A percentile compares a stretch with the other conserved stretches of the same genome.
These are phyloP conservation scores for Madurella mycetomatis DNA, from an alignment of 2,329 filamentous ascomycete species.

Conservation along the genomic window DNA sequence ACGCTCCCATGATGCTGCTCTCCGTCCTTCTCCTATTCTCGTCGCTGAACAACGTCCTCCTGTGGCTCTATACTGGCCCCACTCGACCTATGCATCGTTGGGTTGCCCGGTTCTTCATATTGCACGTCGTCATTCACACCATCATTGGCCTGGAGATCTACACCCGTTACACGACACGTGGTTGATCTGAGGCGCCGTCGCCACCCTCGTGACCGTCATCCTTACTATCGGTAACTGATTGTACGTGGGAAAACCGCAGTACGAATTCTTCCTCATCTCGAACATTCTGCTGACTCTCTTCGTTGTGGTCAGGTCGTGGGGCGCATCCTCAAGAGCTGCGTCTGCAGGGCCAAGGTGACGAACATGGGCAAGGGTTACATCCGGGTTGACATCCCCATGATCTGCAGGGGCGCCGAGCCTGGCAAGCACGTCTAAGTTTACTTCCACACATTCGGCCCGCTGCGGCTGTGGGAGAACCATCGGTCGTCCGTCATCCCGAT, in stretches of 20 bases:
- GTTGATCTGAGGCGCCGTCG: conserved; percentile 42
- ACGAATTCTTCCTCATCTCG: conserved; percentile 41
- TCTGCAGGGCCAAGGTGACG: conserved; percentile 35
- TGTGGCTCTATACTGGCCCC: conserved; percentile 47
- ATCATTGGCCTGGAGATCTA: conserved; percentile 38
- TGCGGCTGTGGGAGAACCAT: conserved; percentile 49
- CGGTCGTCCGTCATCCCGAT: conserved; percentile 44
- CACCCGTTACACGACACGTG: conserved; percentile 32
- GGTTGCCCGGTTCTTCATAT: conserved; percentile 41
- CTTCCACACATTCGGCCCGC: conserved; percentile 42
- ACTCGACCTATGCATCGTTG: conserved; percentile 49
- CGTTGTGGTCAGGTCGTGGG: conserved; percentile 37
- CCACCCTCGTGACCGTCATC: conserved; percentile 31
- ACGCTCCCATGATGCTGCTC: conserved; percentile 7
- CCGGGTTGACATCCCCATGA: conserved; percentile 39
- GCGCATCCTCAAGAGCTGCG: conserved; percentile 36
- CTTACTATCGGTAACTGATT: conserved; percentile 32
- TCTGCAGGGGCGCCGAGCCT: conserved; percentile 31
- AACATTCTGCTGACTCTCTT: conserved; percentile 40
- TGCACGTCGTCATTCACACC: conserved; percentile 45
- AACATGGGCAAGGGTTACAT: conserved; percentile 33
- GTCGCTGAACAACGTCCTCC: conserved; percentile 44
- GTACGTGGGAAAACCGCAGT: conserved; percentile 34
- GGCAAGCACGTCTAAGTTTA: conserved; percentile 43
- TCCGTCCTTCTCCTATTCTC: conserved; percentile 41